These are phyloP conservation scores for Cyberlindnera americana DNA, from an alignment of 805 yeast species.

Conservation along the genomic window DNA sequence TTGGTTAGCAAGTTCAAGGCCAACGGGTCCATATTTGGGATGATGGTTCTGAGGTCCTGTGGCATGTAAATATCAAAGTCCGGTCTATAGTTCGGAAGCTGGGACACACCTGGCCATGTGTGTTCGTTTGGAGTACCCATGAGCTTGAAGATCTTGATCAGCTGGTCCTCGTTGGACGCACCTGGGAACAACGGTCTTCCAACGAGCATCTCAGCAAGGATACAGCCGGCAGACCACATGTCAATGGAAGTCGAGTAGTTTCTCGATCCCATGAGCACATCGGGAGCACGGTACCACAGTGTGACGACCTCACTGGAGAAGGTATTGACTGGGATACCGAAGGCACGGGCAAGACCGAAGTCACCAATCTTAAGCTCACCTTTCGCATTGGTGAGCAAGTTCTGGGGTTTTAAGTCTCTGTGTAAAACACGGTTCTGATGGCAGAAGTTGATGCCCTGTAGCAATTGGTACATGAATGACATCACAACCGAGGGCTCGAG, in stretches of 20 bases:
- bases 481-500: constrained; percentile 82
- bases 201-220: constrained; percentile 97
- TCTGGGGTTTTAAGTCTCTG: constrained; percentile 91
- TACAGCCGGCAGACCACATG: constrained; percentile 98
- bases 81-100: constrained; percentile 79
- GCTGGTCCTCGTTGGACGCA: constrained; percentile 91
- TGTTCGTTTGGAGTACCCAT: constrained; percentile 97
- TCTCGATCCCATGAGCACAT: constrained; percentile 89
- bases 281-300: constrained; percentile 97
- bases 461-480: constrained; percentile 90
- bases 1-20: constrained; percentile 80
- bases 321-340: constrained; percentile 96
- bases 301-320: constrained; percentile 98
- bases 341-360: constrained; percentile 95
- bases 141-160: constrained; percentile 83
- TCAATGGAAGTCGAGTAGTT: constrained; percentile 96
- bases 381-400: constrained; percentile 78
- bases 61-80: constrained; percentile 85
- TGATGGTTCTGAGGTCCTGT: constrained; percentile 75
- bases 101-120: constrained; percentile 96
- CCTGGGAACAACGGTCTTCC: constrained; percentile 97
- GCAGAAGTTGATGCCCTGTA: constrained; percentile 75
- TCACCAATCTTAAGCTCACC: constrained; percentile 95
- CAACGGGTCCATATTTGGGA: constrained; percentile 74
- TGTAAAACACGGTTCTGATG: constrained; percentile 65